Percentiles rank a stretch among this genome's conserved stretches.
These are phyloP conservation scores for Gnaphalium uliginosum DNA, from an alignment of 129 eudicot species.

Conservation along the genomic window DNA sequence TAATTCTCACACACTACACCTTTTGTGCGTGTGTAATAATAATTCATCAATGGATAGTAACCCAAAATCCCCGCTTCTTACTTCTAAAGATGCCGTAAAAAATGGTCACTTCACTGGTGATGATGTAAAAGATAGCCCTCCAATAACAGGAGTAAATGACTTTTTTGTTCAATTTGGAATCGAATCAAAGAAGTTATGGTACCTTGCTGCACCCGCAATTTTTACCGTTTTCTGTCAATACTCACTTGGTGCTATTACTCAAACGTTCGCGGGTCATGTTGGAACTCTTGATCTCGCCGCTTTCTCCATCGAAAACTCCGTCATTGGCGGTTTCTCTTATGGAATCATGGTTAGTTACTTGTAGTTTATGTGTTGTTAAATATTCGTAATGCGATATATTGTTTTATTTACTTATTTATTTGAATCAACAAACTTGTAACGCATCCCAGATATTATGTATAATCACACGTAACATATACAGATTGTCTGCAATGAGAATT, in stretches of 20 bases:
- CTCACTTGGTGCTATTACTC: slow-evolving; percentile 57
- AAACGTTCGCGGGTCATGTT: slow-evolving; percentile 48
- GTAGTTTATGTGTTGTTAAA: too few relatives aligned
- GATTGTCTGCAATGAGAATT: too few relatives aligned
- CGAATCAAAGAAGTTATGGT: slow-evolving; percentile 58
- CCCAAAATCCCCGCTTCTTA: slow-evolving; percentile 30
- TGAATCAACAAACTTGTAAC: too few relatives aligned
- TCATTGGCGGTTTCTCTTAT: slow-evolving; percentile 60
- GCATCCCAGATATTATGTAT: too few relatives aligned
- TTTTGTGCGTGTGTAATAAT: slow-evolving; percentile 2
- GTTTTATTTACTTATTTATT: too few relatives aligned
- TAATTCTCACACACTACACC: neutral
- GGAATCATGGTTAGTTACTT: slow-evolving; percentile 59
- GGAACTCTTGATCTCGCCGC: slow-evolving; percentile 49
- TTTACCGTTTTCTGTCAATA: slow-evolving; percentile 53
- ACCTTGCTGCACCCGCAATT: slow-evolving; percentile 55
- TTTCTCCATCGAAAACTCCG: slow-evolving; percentile 43
- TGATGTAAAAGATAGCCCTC: slow-evolving; percentile 46
- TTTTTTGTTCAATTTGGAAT: slow-evolving; percentile 44
- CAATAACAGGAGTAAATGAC: slow-evolving; percentile 35
- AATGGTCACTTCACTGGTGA: slow-evolving; percentile 45
- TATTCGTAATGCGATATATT: too few relatives aligned
- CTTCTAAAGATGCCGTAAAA: slow-evolving; percentile 10
- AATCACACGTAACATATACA: too few relatives aligned
- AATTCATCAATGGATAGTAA: slow-evolving; percentile 23